Conservation (phyloP, 2,329 filamentous ascomycete genomes). For the Talaromyces sp. region DNA sequence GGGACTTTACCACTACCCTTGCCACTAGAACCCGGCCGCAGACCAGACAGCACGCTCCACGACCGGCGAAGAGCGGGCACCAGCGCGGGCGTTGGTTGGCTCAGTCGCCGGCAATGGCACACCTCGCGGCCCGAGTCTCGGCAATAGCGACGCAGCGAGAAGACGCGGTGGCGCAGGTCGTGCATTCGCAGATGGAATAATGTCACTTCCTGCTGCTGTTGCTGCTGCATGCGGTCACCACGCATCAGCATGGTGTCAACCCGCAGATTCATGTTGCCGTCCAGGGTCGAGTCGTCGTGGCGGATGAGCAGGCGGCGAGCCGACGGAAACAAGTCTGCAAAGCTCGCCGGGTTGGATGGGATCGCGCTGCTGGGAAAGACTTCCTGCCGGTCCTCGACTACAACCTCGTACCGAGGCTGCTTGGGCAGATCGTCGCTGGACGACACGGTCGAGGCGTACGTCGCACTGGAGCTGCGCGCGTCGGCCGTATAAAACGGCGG, state of each 20-base stretch:
- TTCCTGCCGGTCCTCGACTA: constrained; percentile 44
- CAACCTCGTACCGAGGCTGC: constrained; percentile 44
- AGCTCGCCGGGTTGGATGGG: constrained; percentile 73
- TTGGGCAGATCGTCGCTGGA: constrained; percentile 53
- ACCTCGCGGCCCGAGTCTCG: constrained; percentile 90
- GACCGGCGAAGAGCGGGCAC: constrained; percentile 52
- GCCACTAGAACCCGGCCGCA: constrained; percentile 51
- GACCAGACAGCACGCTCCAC: constrained; percentile 51
- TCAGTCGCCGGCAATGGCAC: constrained; percentile 73
- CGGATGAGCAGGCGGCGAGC: constrained; percentile 72
- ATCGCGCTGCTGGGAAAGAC: constrained; percentile 60
- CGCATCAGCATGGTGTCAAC: constrained; percentile 68
- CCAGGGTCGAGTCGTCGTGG: constrained; percentile 82
- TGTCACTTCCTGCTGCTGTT: constrained; percentile 53
- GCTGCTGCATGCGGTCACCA: constrained; percentile 44
- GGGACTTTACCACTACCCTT: constrained; percentile 16
- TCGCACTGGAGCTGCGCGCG: constrained; percentile 61
- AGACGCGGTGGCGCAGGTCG: constrained; percentile 77
- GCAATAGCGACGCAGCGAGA: constrained; percentile 86
- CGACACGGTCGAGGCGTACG: constrained; percentile 68
- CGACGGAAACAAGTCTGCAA: constrained; percentile 81
- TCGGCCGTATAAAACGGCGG: constrained; percentile 16
- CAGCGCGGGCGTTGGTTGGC: constrained; percentile 49
- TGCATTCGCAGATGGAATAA: constrained; percentile 96
- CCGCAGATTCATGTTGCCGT: constrained; percentile 95